phyloP scores from a whole-genome alignment of 768 basidiomycete species.

The Termitomyces sp. region DNA sequence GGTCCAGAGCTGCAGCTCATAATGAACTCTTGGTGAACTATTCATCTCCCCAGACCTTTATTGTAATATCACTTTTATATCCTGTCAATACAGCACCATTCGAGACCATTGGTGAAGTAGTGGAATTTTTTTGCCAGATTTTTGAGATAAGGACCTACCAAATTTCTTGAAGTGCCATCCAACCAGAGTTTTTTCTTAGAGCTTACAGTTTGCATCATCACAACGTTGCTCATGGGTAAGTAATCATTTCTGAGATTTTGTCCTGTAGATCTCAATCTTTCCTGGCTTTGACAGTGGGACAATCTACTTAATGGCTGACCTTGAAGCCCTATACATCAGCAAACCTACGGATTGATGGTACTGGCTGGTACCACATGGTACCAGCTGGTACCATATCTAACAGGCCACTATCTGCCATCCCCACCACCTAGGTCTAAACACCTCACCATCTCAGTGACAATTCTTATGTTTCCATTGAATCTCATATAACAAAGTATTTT shows the following conservation, averaged over 20 bases:
- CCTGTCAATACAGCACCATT: slow-evolving; percentile 18
- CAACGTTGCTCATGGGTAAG: slow-evolving; percentile 28
- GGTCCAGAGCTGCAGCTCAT: slow-evolving; percentile 6
- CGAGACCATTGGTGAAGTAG: slow-evolving; percentile 27
- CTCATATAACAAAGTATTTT: no score
- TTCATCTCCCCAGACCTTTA: slow-evolving; percentile 16
- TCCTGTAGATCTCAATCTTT: not conserved
- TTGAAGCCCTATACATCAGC: slow-evolving; percentile 14
- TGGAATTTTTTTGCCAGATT: slow-evolving; percentile 26
- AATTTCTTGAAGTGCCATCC: not conserved
- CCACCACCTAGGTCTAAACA: no score
- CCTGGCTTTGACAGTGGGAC: slow-evolving; percentile 5
- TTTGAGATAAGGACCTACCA: slow-evolving; percentile 16
- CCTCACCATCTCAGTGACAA: no score
- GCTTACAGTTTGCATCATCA: slow-evolving; percentile 30
- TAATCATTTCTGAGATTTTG: not conserved
- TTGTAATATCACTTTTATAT: slow-evolving; percentile 28
- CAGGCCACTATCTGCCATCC: no score
- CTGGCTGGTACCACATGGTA: no score
- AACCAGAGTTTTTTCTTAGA: slow-evolving; percentile 14
- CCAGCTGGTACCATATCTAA: no score
- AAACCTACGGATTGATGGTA: no score
- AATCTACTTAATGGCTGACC: slow-evolving; percentile 32
- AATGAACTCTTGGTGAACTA: slow-evolving; percentile 26
- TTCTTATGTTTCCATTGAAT: no score